Evolutionary conservation across 371 early-diverging fungal genomes (phyloP).

Genomic region (Chytridium lagenaria): DNA sequence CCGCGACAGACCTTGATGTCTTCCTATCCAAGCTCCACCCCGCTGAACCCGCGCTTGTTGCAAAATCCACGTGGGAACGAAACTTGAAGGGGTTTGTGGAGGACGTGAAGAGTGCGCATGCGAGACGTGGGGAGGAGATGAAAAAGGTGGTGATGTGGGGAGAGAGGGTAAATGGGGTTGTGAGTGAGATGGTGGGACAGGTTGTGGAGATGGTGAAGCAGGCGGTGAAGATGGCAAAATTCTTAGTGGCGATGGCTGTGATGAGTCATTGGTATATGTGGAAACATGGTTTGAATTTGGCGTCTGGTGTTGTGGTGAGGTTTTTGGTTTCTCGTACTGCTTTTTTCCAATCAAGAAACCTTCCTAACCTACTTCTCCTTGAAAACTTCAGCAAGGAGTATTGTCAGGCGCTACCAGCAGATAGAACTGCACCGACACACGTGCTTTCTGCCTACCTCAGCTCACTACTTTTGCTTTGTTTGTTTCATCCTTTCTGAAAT

Average conservation of each 20-base stretch:
- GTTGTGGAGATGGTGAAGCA: conserved; percentile 49
- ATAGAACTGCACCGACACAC: too few species aligned
- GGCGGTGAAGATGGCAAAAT: conserved; percentile 49
- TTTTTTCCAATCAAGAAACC: too few species aligned
- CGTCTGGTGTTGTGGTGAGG: conserved; percentile 33
- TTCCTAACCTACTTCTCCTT: too few species aligned
- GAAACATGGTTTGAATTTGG: conserved; percentile 43
- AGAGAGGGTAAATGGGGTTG: conserved; percentile 45
- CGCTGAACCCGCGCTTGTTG: conserved; percentile 49
- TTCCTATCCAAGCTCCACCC: conserved; percentile 52
- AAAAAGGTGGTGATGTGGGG: conserved; percentile 46
- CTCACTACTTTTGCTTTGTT: too few species aligned
- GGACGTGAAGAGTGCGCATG: conserved; percentile 49
- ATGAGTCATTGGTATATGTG: conserved; percentile 54
- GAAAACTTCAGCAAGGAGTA: too few species aligned
- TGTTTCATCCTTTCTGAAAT: too few species aligned
- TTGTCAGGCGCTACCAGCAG: too few species aligned
- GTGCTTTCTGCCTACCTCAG: too few species aligned
- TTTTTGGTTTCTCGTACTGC: neutral
- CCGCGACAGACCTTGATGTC: conserved; percentile 50
- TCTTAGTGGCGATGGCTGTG: conserved; percentile 49
- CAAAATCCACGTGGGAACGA: conserved; percentile 52
- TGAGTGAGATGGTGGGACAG: conserved; percentile 49
- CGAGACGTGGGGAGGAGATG: conserved; percentile 40
- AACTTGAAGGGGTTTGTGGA: conserved; percentile 50